Percentiles rank a stretch among this genome's conserved stretches.
phyloP scores from a whole-genome alignment of 495 filamentous ascomycete species.

The Lasiosphaeria hispida region DNA sequence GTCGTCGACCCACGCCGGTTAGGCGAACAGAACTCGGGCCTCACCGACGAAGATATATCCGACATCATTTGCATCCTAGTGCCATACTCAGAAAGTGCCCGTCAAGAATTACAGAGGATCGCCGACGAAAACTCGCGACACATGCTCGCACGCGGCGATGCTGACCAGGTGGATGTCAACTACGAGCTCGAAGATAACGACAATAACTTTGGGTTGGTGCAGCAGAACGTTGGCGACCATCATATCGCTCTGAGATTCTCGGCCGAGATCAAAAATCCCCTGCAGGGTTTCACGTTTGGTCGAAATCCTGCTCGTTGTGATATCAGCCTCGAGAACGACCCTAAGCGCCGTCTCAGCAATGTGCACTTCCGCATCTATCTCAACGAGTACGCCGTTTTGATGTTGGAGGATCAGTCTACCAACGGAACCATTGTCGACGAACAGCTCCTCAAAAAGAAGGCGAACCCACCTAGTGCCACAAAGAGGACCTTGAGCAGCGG shows the following conservation, averaged over 20 bases:
- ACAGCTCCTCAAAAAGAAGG: constrained; percentile 53
- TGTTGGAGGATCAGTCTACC: constrained; percentile 89
- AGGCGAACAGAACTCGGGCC: constrained; percentile 72
- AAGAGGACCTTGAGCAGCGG: constrained; percentile 67
- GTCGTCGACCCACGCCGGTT: constrained; percentile 74
- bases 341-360: constrained; percentile 71
- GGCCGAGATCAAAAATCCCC: constrained; percentile 60
- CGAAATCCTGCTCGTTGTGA: constrained; percentile 71
- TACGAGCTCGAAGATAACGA: constrained; percentile 39
- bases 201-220: constrained; percentile 43
- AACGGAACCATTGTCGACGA: constrained; percentile 88
- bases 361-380: constrained; percentile 88
- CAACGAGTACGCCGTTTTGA: constrained; percentile 72
- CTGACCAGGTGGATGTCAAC: constrained; percentile 50
- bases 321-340: constrained; percentile 60
- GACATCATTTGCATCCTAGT: constrained; percentile 90
- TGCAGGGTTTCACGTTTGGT: constrained; percentile 79
- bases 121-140: constrained; percentile 41
- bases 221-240: constrained; percentile 48
- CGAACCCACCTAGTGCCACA: constrained; percentile 32
- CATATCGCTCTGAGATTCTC: constrained; percentile 83
- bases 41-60: constrained; percentile 74
- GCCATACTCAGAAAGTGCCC: constrained; percentile 70
- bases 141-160: constrained; percentile 36
- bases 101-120: constrained; percentile 59